Evolutionary conservation across 257 asterid genomes (phyloP), one percentile per base, ranked within the genome.

Genomic region (Datura wrightii): DNA sequence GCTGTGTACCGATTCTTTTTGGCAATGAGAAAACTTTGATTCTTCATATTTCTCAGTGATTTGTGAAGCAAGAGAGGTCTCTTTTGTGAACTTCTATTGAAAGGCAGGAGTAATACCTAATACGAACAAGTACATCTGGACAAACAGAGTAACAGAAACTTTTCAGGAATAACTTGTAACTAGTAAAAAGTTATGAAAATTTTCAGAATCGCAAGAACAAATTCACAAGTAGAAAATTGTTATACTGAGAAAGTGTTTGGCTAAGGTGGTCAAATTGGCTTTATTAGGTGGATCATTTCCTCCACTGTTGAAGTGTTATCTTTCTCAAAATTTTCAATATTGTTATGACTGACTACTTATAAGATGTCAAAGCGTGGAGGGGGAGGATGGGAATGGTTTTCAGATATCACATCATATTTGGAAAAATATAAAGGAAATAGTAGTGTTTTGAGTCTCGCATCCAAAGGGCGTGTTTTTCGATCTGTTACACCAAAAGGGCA

Each of bases 11-110:
- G 44, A 76, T 76, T 76, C 48, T 76, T 69, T 24, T 74, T 46
- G 36, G 82, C 46, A 76, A 76, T 76, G 82, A 50, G 62, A 76
- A 76, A 13, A 76, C 60, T 76, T 76, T 72, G 42, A 72, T 72
- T 72, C 80, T 72, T 72, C 80, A 46, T 46, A 46, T 19, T 72
- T 46, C 55, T 10, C 80, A 44, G 79, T 44, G 80, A n/a, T 71
- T 65, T 65, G n/a, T 65, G 46, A 5, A 11, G 8, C 71, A 19
- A 60, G 16, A 10, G 3, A 4, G 71, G 8, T 63, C 71, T 63
- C 42, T 63, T 63, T 62, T 11, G 18, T 8, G 70, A 59, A 59
- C 8, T 59, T 19, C 37, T 59, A 59, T 59, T 59, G 37, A 24
- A 19, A 24, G 67, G 19, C 7, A 58, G 10, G 24, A 18, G n/a